phyloP scores from a whole-genome alignment of 108 stramenopile genomes.

The Nannochloropsis granulata region DNA sequence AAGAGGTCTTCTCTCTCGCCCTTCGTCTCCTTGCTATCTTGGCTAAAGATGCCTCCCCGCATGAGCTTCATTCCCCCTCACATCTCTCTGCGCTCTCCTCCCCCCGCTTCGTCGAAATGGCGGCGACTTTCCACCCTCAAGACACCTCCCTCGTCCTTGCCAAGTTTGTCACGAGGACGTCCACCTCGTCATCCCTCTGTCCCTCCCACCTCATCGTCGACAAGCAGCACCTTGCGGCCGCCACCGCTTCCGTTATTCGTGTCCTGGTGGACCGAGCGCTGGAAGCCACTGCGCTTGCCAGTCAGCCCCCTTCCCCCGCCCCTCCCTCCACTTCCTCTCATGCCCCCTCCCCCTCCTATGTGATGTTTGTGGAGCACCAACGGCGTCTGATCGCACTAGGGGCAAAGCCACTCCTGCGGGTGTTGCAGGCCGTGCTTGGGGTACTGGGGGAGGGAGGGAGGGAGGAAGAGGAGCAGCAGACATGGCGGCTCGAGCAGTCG shows the following conservation, averaged over 20 bases:
- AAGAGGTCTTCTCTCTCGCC: background rate
- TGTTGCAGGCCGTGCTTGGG: background rate
- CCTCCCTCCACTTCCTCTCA: background rate
- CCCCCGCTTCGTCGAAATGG: background rate
- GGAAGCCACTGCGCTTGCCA: background rate
- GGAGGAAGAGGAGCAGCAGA: background rate
- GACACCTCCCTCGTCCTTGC: background rate
- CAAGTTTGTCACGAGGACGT: background rate
- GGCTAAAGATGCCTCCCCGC: background rate
- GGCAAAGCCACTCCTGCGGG: background rate
- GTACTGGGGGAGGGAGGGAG: background rate
- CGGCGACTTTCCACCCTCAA: background rate
- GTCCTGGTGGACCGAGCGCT: background rate
- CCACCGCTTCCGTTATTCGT: background rate
- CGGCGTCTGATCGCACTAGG: background rate
- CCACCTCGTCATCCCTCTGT: background rate
- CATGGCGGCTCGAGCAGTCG: background rate
- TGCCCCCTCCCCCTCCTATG: background rate
- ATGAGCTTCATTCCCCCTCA: background rate
- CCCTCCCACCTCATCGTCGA: background rate
- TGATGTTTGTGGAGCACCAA: background rate
- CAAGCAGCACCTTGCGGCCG: background rate
- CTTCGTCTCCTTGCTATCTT: background rate
- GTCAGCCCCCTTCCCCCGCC: background rate
- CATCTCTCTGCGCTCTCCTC: background rate